These are phyloP conservation scores for Kluyveromyces nonfermentans DNA, from an alignment of 805 yeast genomes.

Conservation along the genomic window DNA sequence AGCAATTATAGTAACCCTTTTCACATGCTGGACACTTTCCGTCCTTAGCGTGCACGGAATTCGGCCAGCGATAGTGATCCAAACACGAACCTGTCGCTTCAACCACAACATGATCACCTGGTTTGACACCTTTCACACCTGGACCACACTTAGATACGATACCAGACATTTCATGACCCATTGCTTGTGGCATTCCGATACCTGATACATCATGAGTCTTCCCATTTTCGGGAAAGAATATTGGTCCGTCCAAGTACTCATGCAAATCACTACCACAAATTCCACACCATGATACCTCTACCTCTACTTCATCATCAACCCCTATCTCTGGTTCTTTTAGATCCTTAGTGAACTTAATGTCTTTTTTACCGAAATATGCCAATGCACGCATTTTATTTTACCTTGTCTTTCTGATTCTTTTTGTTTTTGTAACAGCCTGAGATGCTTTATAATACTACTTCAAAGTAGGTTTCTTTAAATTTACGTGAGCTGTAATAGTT, in stretches of 20 bases:
- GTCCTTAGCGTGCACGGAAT: conserved; percentile 22
- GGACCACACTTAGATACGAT: conserved; percentile 37
- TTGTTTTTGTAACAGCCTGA: too few species aligned
- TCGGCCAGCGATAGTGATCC: conserved; percentile 36
- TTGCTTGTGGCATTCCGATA: conserved; percentile 34
- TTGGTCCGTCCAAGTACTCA: conserved; percentile 50
- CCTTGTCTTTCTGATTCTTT: too few species aligned
- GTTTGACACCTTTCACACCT: conserved; percentile 34
- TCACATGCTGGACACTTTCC: conserved; percentile 40
- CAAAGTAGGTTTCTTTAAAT: too few species aligned
- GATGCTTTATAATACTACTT: too few species aligned
- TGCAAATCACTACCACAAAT: conserved; percentile 58
- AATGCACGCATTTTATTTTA: conserved; percentile 37
- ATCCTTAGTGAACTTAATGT: conserved; percentile 33
- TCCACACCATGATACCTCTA: conserved; percentile 46
- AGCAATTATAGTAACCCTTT: conserved; percentile 43
- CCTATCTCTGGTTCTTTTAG: conserved; percentile 30
- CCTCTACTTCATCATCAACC: conserved; percentile 33
- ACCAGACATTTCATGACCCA: conserved; percentile 51
- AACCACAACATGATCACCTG: conserved; percentile 52
- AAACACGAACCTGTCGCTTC: conserved; percentile 54
- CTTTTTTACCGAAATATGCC: conserved; percentile 38
- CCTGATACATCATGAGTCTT: conserved; percentile 33
- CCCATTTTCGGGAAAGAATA: conserved; percentile 40
- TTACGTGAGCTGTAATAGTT: too few species aligned